A percentile compares a stretch with the other conserved stretches of the same genome.
phyloP scores from a whole-genome alignment of 495 filamentous ascomycete species.

The Aspergillus nidulans region DNA sequence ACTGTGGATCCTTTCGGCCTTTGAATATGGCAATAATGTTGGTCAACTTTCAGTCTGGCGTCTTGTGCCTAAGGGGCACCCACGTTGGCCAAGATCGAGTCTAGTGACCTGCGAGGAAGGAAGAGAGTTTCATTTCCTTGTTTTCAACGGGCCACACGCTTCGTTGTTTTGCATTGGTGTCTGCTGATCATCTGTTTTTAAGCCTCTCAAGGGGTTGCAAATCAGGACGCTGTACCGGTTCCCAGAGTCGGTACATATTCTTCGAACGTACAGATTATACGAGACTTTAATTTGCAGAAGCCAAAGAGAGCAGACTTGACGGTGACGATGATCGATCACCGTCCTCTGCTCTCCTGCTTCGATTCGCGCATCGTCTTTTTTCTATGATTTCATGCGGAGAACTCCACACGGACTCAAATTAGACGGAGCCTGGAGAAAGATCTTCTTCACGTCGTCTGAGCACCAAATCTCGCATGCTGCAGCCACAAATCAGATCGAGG shows the following conservation, averaged over 20 bases:
- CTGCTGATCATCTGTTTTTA: not conserved
- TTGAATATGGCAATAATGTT: slow-evolving; percentile 3
- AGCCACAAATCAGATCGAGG: not conserved
- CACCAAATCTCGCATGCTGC: not conserved
- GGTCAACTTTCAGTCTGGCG: not conserved
- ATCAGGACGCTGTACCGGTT: too few species aligned
- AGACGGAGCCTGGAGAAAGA: not conserved
- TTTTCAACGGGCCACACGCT: not conserved
- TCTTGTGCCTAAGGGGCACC: not conserved
- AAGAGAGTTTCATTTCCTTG: not conserved
- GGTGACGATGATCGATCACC: not conserved
- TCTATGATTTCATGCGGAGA: not conserved
- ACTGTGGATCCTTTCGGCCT: not conserved
- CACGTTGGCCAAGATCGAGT: not conserved
- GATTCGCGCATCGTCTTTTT: not conserved
- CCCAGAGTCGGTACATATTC: too few species aligned
- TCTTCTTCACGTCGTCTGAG: not conserved
- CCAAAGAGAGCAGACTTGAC: not conserved
- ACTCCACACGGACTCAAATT: not conserved
- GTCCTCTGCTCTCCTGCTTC: not conserved
- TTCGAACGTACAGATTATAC: too few species aligned
- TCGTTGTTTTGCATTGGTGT: not conserved
- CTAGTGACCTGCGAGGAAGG: not conserved
- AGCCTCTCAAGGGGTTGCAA: not conserved
- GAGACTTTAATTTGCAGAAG: not conserved